Percentiles rank a stretch among this genome's conserved stretches.
phyloP scores from a whole-genome alignment of 176 grass and related monocot genomes.

The Saccharum officinarum region DNA sequence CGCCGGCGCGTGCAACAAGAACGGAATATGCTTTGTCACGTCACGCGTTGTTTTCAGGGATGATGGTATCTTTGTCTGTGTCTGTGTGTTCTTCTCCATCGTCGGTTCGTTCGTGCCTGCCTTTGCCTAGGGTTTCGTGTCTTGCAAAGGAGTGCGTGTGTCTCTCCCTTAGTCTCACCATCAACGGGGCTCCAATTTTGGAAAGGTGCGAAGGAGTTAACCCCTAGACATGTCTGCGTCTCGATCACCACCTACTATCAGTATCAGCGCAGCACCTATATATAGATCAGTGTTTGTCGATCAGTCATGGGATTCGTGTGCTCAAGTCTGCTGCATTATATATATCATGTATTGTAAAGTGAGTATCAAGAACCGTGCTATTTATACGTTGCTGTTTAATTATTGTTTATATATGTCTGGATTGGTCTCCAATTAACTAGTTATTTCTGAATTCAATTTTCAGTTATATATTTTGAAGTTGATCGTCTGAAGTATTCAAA shows the following conservation, averaged over 20 bases:
- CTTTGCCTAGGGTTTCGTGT: conserved; percentile 7
- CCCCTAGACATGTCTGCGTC: conserved; percentile 4
- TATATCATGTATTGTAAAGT: conserved; percentile 8
- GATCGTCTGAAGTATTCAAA: not conserved
- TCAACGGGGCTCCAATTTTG: conserved; percentile 43
- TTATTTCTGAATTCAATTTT: not conserved
- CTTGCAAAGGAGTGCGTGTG: not conserved
- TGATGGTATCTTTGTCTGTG: not conserved
- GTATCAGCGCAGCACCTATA: not conserved
- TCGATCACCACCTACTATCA: not conserved
- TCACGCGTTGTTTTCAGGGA: not conserved
- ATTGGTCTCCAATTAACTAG: no score
- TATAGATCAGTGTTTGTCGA: not conserved
- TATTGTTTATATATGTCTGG: not conserved
- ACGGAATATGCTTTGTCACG: not conserved
- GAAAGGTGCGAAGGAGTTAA: conserved; percentile 29
- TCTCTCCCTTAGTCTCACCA: not conserved
- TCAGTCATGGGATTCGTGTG: not conserved
- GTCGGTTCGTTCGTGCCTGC: not conserved
- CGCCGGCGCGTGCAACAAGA: not conserved
- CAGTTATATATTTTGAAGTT: not conserved
- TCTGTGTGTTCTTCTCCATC: not conserved
- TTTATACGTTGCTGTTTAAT: not conserved
- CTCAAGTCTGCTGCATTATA: not conserved
- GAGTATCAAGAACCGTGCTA: conserved; percentile 14